These are phyloP conservation scores for Lizonia empirigonia DNA, from an alignment of 2,329 filamentous ascomycete genomes.

Conservation along the genomic window DNA sequence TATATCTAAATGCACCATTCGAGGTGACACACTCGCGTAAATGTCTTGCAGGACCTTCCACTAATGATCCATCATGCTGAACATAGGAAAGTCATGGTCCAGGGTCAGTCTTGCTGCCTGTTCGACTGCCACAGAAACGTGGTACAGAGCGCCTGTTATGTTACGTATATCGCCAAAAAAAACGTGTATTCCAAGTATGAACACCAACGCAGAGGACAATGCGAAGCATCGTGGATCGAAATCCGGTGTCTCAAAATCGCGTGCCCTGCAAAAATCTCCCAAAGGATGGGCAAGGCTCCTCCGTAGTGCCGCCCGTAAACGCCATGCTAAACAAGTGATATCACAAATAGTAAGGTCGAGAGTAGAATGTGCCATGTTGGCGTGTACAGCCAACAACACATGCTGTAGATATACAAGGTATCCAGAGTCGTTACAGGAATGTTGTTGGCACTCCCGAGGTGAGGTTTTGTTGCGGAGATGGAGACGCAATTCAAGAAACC, in stretches of 20 bases:
- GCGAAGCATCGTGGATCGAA: background rate
- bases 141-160: conserved; percentile 34
- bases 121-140: conserved; percentile 23
- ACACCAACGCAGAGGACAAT: background rate
- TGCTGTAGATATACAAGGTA: conserved; percentile 6
- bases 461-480: conserved; percentile 6
- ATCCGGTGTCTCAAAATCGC: background rate
- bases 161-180: conserved; percentile 21
- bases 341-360: background rate
- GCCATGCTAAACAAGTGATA: conserved; percentile 15
- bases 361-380: conserved; percentile 1
- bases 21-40: background rate
- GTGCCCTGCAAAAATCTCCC: conserved; percentile 9
- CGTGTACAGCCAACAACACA: conserved; percentile 1
- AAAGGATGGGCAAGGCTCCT: background rate
- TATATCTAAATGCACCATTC: conserved; percentile 10
- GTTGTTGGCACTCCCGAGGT: background rate
- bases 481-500: conserved; percentile 51
- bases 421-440: conserved; percentile 13
- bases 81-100: conserved; percentile 22
- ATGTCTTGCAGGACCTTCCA: background rate
- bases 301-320: conserved; percentile 9
- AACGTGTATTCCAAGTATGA: background rate
- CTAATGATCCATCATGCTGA: background rate
- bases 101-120: conserved; percentile 23